Base-by-base conservation (phyloP, 345 rosid genomes). In the Isatis tinctoria region DNA sequence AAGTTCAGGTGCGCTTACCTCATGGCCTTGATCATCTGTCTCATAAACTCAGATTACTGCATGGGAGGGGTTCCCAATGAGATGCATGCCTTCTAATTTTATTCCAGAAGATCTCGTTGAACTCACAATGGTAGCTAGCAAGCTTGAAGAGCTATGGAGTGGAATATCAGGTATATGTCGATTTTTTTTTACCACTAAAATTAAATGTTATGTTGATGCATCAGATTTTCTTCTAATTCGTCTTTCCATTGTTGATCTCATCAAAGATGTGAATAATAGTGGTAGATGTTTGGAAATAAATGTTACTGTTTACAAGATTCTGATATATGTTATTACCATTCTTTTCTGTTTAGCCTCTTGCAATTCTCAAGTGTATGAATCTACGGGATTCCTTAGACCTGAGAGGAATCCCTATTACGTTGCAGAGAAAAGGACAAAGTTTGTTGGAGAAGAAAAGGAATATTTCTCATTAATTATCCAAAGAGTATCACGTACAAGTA, bases 331-430 rank as follows among this genome's bases (percentile, higher is more conserved):
- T 16, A 44, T 51, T 35, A 39, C 10, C 18, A 28, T 61, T 3
- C 2, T 12, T n/a, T 24, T 33, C 41, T 24, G 10, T 40, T 10
- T 63, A 79, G 79, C n/a, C 17, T 62, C 44, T 64, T 32, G 36
- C 1, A 13, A 69, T 70, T 8, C 51, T 79, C 22, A 70, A 17
- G 49, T 9, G 28, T 32, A 10, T 82, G 9, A 28, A 44, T 26
- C 73, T 82, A 17, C 8, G 32, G 7, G 1, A 14, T 3, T 78
- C 63, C 9, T 3, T 14, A 11, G 11, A 74, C 24, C 18, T 81
- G 47, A 56, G 6, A 1, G 58, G 16, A 60, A 63, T 75, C 28
- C 62, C 78, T n/a, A n/a, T n/a, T n/a, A n/a, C n/a, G n/a, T n/a
- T n/a, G n/a, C n/a, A n/a, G n/a, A n/a, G n/a, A n/a, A n/a, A n/a